Evolutionary conservation across 805 yeast genomes (phyloP), one percentile per base, ranked within the genome.

Genomic region (Jamesozyma spencerorum): DNA sequence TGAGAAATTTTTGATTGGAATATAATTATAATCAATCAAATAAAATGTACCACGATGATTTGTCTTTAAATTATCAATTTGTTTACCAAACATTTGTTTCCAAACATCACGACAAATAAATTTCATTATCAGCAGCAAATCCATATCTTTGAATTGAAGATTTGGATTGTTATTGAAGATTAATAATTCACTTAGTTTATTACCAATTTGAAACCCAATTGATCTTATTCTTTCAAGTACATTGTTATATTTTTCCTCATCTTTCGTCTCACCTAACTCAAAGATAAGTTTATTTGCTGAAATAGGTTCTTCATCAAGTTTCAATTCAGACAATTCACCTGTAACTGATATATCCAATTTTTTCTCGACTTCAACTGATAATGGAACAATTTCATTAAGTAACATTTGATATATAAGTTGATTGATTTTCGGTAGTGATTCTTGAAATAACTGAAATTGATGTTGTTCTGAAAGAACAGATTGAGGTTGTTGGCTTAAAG

Each of bases 101-200:
- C 97, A 92, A 22, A 88, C 81, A 50, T 88, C 97, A 35, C 94
- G 73, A 58, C 97, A 88, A 4, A 92, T 75, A 58, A 85, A 87
- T 62, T 90, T 90, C 85, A 92, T 85, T 31, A 90, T 73, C 48
- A 85, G 88, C 30, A 90, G 62, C 11, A 83, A 70, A 45, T 84
- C 88, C 69, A 55, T 79, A 60, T 58, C 75, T 48, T 61, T 61
- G 38, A 60, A 58, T 26, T 67, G 68, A 47, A 75, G 58, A 41
- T 71, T 64, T 13, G 72, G 65, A 34, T 74, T 74, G 34, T 74
- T 70, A 35, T 71, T 64, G 45, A 73, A 66, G 5, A 65, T 61
- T 24, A 66, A 48, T 12, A 74, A 47, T 47, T 77, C 79, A 2
- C 74, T 69, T 13, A 77, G 49, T 29, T 79, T 76, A 12, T 69